Percentiles rank a stretch among this genome's conserved stretches.
Evolutionary conservation across 108 stramenopile genomes (phyloP).

Genomic region (Stephanodiscus minutulus): DNA sequence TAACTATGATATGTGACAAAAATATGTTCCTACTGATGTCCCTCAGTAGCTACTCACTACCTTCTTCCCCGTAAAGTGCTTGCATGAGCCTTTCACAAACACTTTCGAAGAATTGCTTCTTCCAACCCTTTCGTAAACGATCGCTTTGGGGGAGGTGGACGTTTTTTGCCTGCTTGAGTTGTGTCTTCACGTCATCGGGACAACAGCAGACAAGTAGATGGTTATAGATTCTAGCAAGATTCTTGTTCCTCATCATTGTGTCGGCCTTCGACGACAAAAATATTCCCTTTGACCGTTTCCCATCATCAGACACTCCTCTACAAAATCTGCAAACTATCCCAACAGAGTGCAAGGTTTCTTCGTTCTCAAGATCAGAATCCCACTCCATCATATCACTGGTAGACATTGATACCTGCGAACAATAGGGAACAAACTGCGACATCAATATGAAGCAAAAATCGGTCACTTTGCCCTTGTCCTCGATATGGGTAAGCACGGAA

Average conservation of each 20-base stretch:
- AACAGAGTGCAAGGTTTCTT: conserved; percentile 3
- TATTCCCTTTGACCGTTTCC: conserved; percentile 17
- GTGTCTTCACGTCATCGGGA: conserved; percentile 27
- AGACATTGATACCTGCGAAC: conserved; percentile 4
- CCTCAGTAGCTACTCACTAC: background rate
- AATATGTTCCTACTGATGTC: background rate
- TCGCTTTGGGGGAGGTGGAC: conserved; percentile 31
- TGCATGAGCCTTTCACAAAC: conserved; percentile 11
- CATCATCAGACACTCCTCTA: conserved; percentile 17
- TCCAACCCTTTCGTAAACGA: conserved; percentile 33
- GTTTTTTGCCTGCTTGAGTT: conserved; percentile 18
- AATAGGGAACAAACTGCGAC: conserved; percentile 26
- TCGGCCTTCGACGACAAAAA: conserved; percentile 27
- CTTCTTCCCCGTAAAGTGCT: background rate
- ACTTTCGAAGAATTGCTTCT: conserved; percentile 35
- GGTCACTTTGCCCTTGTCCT: conserved; percentile 22
- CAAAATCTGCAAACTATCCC: conserved; percentile 29
- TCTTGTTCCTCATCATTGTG: conserved; percentile 30
- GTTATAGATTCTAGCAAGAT: conserved; percentile 26
- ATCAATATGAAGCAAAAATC: conserved; percentile 26
- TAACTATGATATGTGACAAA: background rate
- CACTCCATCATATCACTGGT: conserved; percentile 11
- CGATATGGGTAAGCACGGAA: conserved; percentile 5
- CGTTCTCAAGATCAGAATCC: conserved; percentile 13
- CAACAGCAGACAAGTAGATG: conserved; percentile 17